Evolutionary conservation across 2,329 filamentous ascomycete species (phyloP), one percentile per base, ranked within the genome.

Genomic region (Paraconiothyrium brasiliense): DNA sequence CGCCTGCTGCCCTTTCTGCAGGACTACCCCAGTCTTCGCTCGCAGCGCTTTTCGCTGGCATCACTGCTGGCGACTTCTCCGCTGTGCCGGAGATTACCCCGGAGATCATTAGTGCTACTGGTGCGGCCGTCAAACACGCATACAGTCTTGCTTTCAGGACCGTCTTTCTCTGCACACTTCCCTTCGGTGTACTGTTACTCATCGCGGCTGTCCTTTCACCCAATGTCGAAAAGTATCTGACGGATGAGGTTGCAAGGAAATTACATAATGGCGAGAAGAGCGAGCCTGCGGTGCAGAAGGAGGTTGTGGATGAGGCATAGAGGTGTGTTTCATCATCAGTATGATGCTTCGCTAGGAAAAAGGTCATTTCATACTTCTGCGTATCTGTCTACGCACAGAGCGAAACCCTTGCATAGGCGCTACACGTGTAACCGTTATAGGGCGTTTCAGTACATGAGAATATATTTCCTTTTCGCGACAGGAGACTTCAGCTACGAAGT

Each of bases 171-270:
- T 49, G 76, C 61, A 78, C 76, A 3, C 57, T 80, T 7, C 75
- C 76, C 0, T 80, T 79, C 62, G 74, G 76, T 5, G 73, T 64
- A 4, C 61, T 79, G 50, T 56, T 77, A n/a, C 67, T 84, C 9
- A 63, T 77, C 24, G 77, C 78, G 8, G 74, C 80, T 9, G 64
- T 78, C 16, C 64, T 83, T 5, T 72, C 76, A 46, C 81, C 81
- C 20, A 78, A 84, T 63, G 77, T 83, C 20, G 79, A 83, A 64
- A 74, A 78, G 30, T 82, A 77, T 65, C 69, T 83, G 39, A 82
- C 77, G 0, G 71, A 78, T 55, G 78, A 83, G 55, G 81, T 83
- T 14, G 80, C 81, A 13, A 81, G 81, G 71, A 80, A 77, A 64
- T 71, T 84, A 54, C 79, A 81, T 66, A 66, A 57, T 3, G 62